phyloP scores from a whole-genome alignment of 306 rosid species.

The Vicia faba region DNA sequence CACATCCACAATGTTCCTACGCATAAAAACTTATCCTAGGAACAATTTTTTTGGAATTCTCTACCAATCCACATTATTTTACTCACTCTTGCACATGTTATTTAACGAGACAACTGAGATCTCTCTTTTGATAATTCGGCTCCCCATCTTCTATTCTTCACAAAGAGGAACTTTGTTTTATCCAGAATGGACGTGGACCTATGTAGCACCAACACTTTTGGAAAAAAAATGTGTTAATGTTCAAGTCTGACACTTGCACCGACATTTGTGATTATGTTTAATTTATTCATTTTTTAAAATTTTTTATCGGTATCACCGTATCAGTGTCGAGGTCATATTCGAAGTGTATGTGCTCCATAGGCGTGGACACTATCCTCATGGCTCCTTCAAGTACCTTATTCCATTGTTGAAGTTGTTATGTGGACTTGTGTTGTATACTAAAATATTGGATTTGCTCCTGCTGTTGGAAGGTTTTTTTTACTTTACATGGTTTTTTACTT shows the following conservation, averaged over 20 bases:
- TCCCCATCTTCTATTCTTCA: slow-evolving; percentile 82
- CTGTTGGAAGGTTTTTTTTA: slow-evolving; percentile 63
- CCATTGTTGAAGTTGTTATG: slow-evolving; percentile 67
- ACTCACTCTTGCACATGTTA: slow-evolving; percentile 80
- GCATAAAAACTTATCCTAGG: slow-evolving; percentile 49
- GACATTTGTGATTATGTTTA: too few species aligned
- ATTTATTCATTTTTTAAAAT: too few species aligned
- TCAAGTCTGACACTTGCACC: too few species aligned
- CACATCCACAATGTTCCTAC: slow-evolving; percentile 66
- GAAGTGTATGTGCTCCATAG: too few species aligned
- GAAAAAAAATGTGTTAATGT: too few species aligned
- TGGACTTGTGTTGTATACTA: slow-evolving; percentile 80
- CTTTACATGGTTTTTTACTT: too few species aligned
- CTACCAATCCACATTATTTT: slow-evolving; percentile 72
- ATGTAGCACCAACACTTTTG: too few species aligned
- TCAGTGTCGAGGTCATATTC: too few species aligned
- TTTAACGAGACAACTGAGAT: slow-evolving; percentile 85
- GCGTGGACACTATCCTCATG: slow-evolving; percentile 71
- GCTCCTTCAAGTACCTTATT: slow-evolving; percentile 80
- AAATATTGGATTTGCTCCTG: slow-evolving; percentile 80
- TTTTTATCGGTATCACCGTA: too few species aligned
- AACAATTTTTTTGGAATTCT: slow-evolving; percentile 62
- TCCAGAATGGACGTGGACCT: too few species aligned
- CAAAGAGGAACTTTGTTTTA: slow-evolving; percentile 83
- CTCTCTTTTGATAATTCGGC: slow-evolving; percentile 73